Base-by-base conservation (phyloP, 805 yeast genomes). In the Saccharomycopsis lassenensis region DNA sequence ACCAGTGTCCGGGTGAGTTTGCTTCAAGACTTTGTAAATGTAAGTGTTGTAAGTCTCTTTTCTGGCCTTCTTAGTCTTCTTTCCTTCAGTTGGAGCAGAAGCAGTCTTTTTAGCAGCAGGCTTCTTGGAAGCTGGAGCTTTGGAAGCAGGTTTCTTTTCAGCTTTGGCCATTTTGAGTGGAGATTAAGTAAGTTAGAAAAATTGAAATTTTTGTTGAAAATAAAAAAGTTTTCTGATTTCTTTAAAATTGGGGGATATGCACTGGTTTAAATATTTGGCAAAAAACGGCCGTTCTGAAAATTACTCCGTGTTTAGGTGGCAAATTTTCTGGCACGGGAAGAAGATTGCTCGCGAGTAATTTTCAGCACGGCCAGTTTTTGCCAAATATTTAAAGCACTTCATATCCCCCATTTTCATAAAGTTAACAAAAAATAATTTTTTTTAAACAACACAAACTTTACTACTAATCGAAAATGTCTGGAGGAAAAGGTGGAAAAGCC, bases 1-100 rank as follows among this genome's bases (percentile, higher is more conserved):
- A 84, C 96, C 97, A 47, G 97, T 89, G 65, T 89, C 96, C 65
- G 96, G 97, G 69, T 89, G 97, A 47, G 96, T 87, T 75, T 89
- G 96, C 70, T 87, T 87, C 63, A 89, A 80, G 52, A 87, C 96
- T 70, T 89, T 89, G 91, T 87, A 89, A 63, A 89, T 89, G 71
- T 89, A 89, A 47, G 96, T 86, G 49, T 95, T 85, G 74, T 86
- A 89, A 49, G 96, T 85, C 71, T 89, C 96, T 81, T 85, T 86
- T 78, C 96, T 85, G 55, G 87, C 67, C 36, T n/a, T n/a, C n/a
- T n/a, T n/a, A n/a, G n/a, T 85, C 81, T 82, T 87, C 77, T 85
- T 86, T 19, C 37, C 36, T 15, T 30, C 8, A 28, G 67, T 48
- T 61, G 77, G 64, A 56, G 76, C 87, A 41, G 76, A 65, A 48